Base-by-base conservation (phyloP, 2,329 filamentous ascomycete species). In the Cytospora leucostoma region DNA sequence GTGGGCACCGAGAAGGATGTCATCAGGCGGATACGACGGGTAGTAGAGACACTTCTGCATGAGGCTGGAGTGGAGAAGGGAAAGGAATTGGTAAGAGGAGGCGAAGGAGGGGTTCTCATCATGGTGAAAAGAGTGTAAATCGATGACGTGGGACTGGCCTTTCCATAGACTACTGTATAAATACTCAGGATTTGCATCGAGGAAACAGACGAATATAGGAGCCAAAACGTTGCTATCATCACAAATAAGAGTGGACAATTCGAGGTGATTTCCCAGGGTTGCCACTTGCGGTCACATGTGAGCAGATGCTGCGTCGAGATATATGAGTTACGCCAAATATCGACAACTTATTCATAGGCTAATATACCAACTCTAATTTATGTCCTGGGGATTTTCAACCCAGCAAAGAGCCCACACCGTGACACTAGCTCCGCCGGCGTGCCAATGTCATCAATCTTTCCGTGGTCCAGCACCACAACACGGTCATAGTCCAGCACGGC, bases 1-100 rank as follows among this genome's bases (percentile, higher is more conserved):
- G 74, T 71, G 0, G 74, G 75, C 0, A 80, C 78, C 0, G 79
- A 81, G 11, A 53, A 70, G 0, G 79, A 78, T 61, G 69, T 75
- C 19, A 67, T 78, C 7, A 74, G 66, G 47, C 67, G 70, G n/a
- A 68, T 73, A 52, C 68, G 72, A 7, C 64, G 65, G 37, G 59
- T 69, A 10, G 65, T 75, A 4, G 73, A 73, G 63, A 62, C 44
- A 8, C 59, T 74, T 21, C 47, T 70, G 13, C 71, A 71, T 6
- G 73, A 74, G 13, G 73, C 70, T 0, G 77, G 76, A 0, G 73
- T 78, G 2, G 71, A 76, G 32, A 62, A 70, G 37, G 75, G 73
- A 0, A 70, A 75, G 32, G 74, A 77, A 57, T 33, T 50, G 2
- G n/a, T 78, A 1, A 69, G 56, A 27, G 71, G 68, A 0, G 66